A percentile compares a stretch with the other conserved stretches of the same genome.
Conservation (phyloP, 768 basidiomycete genomes). For the Collybia nuda region DNA sequence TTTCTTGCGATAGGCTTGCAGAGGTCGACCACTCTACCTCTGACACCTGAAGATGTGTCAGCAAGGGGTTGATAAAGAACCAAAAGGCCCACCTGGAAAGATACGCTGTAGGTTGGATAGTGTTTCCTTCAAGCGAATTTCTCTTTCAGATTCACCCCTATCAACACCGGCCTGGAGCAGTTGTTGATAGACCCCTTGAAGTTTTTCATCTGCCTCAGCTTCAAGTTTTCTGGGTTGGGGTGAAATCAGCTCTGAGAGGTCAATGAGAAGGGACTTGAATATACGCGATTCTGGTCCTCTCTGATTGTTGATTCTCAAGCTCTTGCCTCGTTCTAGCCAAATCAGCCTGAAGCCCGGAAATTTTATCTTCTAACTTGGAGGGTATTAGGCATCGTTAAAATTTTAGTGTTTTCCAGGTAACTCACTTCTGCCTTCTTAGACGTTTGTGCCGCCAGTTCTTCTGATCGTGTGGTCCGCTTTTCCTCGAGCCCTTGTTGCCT, state of each 20-base stretch:
- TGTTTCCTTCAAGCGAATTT: constrained; percentile 82
- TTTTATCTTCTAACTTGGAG: constrained; percentile 59
- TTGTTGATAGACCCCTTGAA: constrained; percentile 78
- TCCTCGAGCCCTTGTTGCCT: constrained; percentile 65
- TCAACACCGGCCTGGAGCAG: constrained; percentile 91
- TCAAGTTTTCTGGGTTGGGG: constrained; percentile 70
- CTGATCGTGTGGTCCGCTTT: constrained; percentile 52
- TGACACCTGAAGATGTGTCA: constrained; percentile 60
- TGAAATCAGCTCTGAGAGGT: neutral
- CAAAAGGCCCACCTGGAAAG: constrained; percentile 69
- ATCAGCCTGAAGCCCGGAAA: constrained; percentile 55
- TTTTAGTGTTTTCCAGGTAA: neutral
- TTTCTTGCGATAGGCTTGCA: constrained; percentile 93
- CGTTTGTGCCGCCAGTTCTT: constrained; percentile 50
- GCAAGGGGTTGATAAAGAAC: neutral
- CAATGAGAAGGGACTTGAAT: constrained; percentile 19
- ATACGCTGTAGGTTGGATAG: constrained; percentile 80
- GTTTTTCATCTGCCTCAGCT: constrained; percentile 89
- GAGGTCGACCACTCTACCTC: constrained; percentile 89
- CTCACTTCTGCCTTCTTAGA: constrained; percentile 61
- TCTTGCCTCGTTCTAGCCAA: constrained; percentile 71
- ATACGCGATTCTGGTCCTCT: constrained; percentile 77
- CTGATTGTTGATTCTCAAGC: constrained; percentile 82
- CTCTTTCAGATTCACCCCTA: constrained; percentile 82
- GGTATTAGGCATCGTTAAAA: neutral